Evolutionary conservation across 2,329 filamentous ascomycete genomes (phyloP).

Genomic region (Claviceps monticola): DNA sequence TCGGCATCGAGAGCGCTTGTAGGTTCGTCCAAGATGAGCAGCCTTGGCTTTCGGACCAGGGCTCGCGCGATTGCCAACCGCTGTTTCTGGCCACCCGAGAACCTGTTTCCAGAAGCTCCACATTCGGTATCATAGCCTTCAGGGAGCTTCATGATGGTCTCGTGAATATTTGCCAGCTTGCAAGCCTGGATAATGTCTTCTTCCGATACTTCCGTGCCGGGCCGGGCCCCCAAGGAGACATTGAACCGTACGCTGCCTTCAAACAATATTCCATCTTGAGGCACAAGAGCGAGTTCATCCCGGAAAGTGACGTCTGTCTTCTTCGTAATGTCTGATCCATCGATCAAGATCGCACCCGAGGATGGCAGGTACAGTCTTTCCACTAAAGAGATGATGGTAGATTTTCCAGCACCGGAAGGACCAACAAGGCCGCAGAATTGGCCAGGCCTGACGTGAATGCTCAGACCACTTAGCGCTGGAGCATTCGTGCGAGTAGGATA

Average conservation of each 20-base stretch:
- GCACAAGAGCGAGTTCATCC: constrained; percentile 32
- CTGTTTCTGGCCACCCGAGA: constrained; percentile 60
- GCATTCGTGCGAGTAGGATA: constrained; percentile 3
- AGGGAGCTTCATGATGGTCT: constrained; percentile 39
- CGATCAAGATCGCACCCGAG: constrained; percentile 36
- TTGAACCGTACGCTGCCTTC: constrained; percentile 36
- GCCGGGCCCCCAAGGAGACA: constrained; percentile 32
- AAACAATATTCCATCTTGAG: constrained; percentile 36
- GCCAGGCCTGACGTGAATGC: neutral
- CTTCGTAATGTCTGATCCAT: constrained; percentile 13
- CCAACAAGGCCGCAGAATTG: constrained; percentile 22
- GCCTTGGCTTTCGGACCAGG: constrained; percentile 45
- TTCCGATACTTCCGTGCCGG: constrained; percentile 34
- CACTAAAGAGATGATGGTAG: constrained; percentile 29
- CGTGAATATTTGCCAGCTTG: constrained; percentile 49
- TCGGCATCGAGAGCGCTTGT: constrained; percentile 49
- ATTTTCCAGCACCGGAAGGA: constrained; percentile 32
- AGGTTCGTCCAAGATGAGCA: constrained; percentile 38
- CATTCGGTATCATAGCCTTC: constrained; percentile 43
- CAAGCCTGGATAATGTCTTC: constrained; percentile 48
- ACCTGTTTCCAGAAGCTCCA: constrained; percentile 47
- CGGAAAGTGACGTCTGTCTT: constrained; percentile 29
- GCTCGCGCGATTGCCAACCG: constrained; percentile 56
- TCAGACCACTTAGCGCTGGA: neutral
- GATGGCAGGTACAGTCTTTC: constrained; percentile 41